These are phyloP conservation scores for Protomyces inundatus DNA, from an alignment of 1,139 yeast species.

Conservation along the genomic window DNA sequence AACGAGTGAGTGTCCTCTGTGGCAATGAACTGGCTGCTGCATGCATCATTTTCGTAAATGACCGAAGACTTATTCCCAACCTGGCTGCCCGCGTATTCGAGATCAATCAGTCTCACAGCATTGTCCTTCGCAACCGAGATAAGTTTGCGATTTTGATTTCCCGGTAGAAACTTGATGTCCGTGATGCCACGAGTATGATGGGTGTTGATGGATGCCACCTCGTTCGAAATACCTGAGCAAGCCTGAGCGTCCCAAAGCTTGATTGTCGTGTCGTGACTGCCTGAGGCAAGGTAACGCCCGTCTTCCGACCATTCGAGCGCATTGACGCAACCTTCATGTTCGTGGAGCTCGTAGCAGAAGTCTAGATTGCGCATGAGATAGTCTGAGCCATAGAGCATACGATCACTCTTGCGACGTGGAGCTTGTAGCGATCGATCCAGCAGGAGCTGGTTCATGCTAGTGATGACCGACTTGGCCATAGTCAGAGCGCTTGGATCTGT, in stretches of 20 bases:
- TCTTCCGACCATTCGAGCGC: slow-evolving; percentile 32
- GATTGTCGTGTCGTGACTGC: slow-evolving; percentile 32
- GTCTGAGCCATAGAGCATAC: not conserved
- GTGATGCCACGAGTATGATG: slow-evolving; percentile 32
- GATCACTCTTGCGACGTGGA: too few species aligned
- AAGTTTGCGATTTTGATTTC: slow-evolving; percentile 27
- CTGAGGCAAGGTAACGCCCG: slow-evolving; percentile 32
- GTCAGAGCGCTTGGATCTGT: too few species aligned
- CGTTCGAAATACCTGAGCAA: too few species aligned
- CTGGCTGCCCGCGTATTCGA: slow-evolving; percentile 2
- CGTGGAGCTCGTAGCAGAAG: not conserved
- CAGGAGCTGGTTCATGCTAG: too few species aligned
- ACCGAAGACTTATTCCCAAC: slow-evolving; percentile 2
- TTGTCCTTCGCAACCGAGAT: slow-evolving; percentile 32
- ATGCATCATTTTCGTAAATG: slow-evolving; percentile 20
- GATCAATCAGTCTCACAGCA: slow-evolving; percentile 30
- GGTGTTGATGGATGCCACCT: slow-evolving; percentile 26
- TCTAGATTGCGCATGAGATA: slow-evolving; percentile 6
- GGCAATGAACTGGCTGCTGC: slow-evolving; percentile 31
- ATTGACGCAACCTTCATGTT: slow-evolving; percentile 31
- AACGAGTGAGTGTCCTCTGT: slow-evolving; percentile 31
- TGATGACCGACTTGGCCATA: too few species aligned
- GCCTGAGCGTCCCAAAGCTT: slow-evolving; percentile 29
- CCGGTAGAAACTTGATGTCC: slow-evolving; percentile 31
- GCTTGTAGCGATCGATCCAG: too few species aligned